A percentile compares a stretch with the other conserved stretches of the same genome.
Evolutionary conservation across 768 basidiomycete species (phyloP).

Genomic region (Kwoniella sp.): DNA sequence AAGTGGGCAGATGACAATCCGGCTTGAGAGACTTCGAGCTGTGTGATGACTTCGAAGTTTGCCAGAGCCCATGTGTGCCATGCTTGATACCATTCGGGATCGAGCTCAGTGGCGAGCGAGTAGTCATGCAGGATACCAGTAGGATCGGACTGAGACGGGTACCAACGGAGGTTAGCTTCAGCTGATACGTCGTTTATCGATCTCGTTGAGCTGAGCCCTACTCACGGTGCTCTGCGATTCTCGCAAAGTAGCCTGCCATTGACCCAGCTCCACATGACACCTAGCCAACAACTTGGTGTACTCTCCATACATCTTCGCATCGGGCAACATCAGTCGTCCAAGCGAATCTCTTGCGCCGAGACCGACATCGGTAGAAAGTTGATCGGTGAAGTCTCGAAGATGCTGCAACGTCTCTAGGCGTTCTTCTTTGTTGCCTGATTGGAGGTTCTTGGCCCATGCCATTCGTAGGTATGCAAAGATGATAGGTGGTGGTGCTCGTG

Average conservation of each 20-base stretch:
- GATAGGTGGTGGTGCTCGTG: slow-evolving; percentile 84
- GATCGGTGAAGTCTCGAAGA: slow-evolving; percentile 78
- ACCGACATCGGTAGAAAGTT: slow-evolving; percentile 73
- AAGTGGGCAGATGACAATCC: slow-evolving; percentile 68
- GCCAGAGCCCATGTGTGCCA: slow-evolving; percentile 99
- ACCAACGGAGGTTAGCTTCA: background rate
- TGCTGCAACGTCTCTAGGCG: slow-evolving; percentile 69
- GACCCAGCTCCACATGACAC: slow-evolving; percentile 93
- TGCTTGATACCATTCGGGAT: slow-evolving; percentile 97
- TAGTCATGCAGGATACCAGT: slow-evolving; percentile 83
- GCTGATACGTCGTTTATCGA: background rate
- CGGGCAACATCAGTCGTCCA: slow-evolving; percentile 55
- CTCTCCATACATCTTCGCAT: slow-evolving; percentile 60
- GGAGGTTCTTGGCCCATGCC: slow-evolving; percentile 85
- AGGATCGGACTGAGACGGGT: slow-evolving; percentile 74
- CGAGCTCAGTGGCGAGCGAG: slow-evolving; percentile 81
- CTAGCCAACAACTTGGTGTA: slow-evolving; percentile 87
- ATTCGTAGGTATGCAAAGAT: slow-evolving; percentile 95
- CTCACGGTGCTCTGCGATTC: slow-evolving; percentile 78
- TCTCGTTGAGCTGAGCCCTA: slow-evolving; percentile 16
- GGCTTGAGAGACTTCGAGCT: slow-evolving; percentile 68
- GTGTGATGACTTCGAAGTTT: slow-evolving; percentile 88
- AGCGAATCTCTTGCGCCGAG: slow-evolving; percentile 61
- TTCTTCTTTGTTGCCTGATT: slow-evolving; percentile 57
- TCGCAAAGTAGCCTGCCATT: slow-evolving; percentile 84